Percentiles rank a stretch among this genome's conserved stretches.
Evolutionary conservation across 148 eudicot genomes (phyloP).

Genomic region (Chenopodium suecicum): DNA sequence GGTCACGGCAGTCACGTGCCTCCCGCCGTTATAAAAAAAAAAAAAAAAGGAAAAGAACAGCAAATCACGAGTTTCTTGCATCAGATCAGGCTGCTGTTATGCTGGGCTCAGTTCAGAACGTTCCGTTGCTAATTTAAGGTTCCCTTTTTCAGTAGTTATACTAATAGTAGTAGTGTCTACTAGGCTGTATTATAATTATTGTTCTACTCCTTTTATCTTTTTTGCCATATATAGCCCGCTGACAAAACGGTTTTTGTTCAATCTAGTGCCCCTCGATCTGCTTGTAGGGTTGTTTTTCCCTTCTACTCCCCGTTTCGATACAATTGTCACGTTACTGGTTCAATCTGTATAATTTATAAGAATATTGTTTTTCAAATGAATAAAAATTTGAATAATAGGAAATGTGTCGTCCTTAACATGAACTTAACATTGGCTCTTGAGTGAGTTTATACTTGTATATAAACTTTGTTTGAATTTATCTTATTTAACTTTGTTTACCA

Average conservation of each 20-base stretch:
- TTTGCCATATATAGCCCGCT: neutral
- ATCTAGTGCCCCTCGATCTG: neutral
- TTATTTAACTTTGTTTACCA: no score
- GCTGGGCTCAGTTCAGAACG: neutral
- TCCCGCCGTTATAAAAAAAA: constrained; percentile 3
- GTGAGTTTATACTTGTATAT: no score
- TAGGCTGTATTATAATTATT: no score
- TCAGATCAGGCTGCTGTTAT: no score
- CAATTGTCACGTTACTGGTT: no score
- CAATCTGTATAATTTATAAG: no score
- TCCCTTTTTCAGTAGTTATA: neutral
- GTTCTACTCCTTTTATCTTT: neutral
- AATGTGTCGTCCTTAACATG: no score
- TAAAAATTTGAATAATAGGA: no score
- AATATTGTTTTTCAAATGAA: no score
- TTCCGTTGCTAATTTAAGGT: neutral
- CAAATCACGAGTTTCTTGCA: constrained; percentile 28
- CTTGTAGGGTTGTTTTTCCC: neutral
- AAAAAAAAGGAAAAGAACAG: neutral
- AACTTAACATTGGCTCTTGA: no score
- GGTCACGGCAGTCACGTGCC: constrained; percentile 37
- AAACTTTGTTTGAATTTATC: no score
- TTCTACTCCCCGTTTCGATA: neutral
- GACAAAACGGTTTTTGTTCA: neutral
- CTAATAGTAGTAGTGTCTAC: no score